phyloP scores from a whole-genome alignment of 148 eudicot species.

The Agrostemma githago region DNA sequence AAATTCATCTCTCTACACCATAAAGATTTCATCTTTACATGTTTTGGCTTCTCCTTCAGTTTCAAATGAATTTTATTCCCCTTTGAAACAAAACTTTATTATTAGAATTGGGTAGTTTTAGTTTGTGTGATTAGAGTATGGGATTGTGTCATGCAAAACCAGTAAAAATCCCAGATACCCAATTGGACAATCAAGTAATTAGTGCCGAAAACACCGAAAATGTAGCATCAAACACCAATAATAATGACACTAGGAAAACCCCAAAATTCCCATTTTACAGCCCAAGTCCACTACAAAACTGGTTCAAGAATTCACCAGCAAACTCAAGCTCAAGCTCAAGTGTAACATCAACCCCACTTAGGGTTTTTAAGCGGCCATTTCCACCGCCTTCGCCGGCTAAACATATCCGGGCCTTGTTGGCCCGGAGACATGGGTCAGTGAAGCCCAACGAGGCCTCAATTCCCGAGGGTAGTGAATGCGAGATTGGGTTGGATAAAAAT shows the following conservation, averaged over 20 bases:
- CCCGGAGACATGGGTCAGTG: constrained; percentile 79
- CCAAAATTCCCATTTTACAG: constrained; percentile 82
- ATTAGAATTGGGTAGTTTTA: neutral
- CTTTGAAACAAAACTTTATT: neutral
- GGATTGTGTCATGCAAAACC: constrained; percentile 98
- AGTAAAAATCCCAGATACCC: constrained; percentile 42
- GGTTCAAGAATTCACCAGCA: constrained; percentile 82
- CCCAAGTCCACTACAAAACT: constrained; percentile 77
- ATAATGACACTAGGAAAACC: constrained; percentile 28
- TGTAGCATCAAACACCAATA: neutral
- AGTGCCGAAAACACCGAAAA: neutral
- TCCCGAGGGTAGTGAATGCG: constrained; percentile 88
- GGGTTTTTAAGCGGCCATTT: constrained; percentile 72
- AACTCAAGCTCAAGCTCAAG: constrained; percentile 84
- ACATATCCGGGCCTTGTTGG: constrained; percentile 82
- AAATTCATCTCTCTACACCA: constrained; percentile 3
- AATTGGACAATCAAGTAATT: constrained; percentile 34
- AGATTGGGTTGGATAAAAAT: constrained; percentile 75
- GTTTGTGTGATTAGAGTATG: constrained; percentile 40
- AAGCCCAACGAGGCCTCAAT: constrained; percentile 88
- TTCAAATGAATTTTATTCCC: constrained; percentile 7
- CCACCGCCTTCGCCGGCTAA: constrained; percentile 97
- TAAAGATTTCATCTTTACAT: constrained; percentile 14
- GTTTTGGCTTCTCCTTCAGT: constrained; percentile 6
- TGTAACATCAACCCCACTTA: constrained; percentile 67